These are phyloP conservation scores for Puccinia novopanici DNA, from an alignment of 1,284 basidiomycete species.

Conservation along the genomic window DNA sequence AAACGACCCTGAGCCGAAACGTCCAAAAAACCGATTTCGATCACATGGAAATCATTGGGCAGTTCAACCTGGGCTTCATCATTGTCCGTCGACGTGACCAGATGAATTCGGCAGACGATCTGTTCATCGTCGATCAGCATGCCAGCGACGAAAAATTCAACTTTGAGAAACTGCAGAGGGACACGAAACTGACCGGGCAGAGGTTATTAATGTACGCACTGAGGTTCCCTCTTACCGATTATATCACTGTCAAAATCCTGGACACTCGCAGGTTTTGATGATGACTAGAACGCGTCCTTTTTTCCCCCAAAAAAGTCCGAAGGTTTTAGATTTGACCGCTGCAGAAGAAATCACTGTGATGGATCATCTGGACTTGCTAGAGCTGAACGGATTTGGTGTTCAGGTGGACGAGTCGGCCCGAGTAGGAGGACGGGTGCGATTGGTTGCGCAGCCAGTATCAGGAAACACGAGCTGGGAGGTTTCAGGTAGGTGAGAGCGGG, in stretches of 20 bases:
- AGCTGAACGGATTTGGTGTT: conserved; percentile 84
- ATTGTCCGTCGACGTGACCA: conserved; percentile 68
- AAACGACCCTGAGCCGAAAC: conserved; percentile 75
- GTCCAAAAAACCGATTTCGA: conserved; percentile 85
- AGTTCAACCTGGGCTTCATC: conserved; percentile 97
- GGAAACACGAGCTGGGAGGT: conserved; percentile 80
- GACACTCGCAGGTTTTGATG: too few relatives aligned
- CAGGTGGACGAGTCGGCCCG: conserved; percentile 65
- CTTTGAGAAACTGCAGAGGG: conserved; percentile 87
- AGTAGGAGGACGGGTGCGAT: conserved; percentile 66
- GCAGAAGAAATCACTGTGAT: conserved; percentile 84
- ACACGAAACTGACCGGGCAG: conserved; percentile 84
- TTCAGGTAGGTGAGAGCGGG: conserved; percentile 63
- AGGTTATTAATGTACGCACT: conserved; percentile 72
- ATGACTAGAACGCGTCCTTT: too few relatives aligned
- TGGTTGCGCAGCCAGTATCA: conserved; percentile 85
- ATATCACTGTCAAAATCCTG: too few relatives aligned
- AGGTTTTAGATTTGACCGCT: conserved; percentile 77
- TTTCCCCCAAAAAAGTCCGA: too few relatives aligned
- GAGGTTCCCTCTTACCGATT: not conserved
- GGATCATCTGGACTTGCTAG: conserved; percentile 79
- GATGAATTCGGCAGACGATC: conserved; percentile 53
- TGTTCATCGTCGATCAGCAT: conserved; percentile 90
- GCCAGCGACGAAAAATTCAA: conserved; percentile 93
- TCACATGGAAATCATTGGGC: conserved; percentile 81